Base-by-base conservation (phyloP, 495 filamentous ascomycete species). In the Lophiostoma macrostomum region DNA sequence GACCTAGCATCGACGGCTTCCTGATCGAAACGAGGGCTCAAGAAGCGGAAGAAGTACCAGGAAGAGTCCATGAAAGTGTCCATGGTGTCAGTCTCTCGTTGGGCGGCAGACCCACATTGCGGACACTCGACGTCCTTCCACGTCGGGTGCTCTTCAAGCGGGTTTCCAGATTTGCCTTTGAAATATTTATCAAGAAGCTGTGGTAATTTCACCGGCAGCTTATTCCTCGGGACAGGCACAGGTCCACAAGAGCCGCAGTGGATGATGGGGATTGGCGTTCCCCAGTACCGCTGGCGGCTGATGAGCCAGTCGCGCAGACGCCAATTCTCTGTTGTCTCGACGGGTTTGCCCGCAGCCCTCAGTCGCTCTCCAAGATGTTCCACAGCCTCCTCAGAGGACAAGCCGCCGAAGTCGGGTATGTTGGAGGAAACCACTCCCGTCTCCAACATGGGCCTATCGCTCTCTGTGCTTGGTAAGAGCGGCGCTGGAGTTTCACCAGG, bases 31-130 rank as follows among this genome's bases (percentile, higher is more conserved):
- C 86, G 30, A 83, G 66, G 43, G 20, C 5, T n/a, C 27, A 47
- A 23, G 63, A 87, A 95, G 0, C 89, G 80, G 73, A 91, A 80
- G 58, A 80, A 94, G 65, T 95, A 95, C 90, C 90, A 95, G 36
- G 87, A 91, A 0, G 87, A 91, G 68, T 95, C 90, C 30, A 95
- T 88, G 67, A 95, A 95, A 0, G 90, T 95, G 67, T 95, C 90
- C 90, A 95, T 94, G 0, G 90, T 95, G 64, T 95, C 90, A 1
- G 90, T 95, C 61, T 95, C 90, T 25, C 90, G 81, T 63, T 80
- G 85, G 6, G 89, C 90, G 4, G 77, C 68, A 4, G 77, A 75
- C 8, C 73, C 70, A 56, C 90, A 95, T 25, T 77, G 84, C 2
- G 90, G 90, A 61, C 90, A 95, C 0, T 73, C 59, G 0, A 83